phyloP scores from a whole-genome alignment of 169 alveolate genomes.

The Babesia bovis region DNA sequence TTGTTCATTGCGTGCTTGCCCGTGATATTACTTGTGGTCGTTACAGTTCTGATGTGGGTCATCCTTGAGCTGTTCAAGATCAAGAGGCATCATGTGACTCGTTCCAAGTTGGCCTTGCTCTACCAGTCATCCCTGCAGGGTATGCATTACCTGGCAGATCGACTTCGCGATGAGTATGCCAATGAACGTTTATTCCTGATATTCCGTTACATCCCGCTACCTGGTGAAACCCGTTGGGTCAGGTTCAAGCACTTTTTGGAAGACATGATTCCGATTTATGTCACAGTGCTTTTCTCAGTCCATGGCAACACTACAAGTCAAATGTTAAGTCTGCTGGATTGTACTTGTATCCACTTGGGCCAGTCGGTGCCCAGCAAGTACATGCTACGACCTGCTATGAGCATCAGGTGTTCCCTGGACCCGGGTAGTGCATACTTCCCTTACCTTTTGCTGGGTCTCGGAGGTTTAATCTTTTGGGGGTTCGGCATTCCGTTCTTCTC shows the following conservation, averaged over 20 bases:
- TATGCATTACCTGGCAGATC: constrained; percentile 24
- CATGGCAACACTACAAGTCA: constrained; percentile 76
- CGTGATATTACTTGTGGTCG: constrained; percentile 63
- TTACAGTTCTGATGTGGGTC: constrained; percentile 71
- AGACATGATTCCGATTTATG: constrained; percentile 86
- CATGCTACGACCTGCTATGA: constrained; percentile 77
- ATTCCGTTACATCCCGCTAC: constrained; percentile 80
- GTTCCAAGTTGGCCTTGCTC: constrained; percentile 42
- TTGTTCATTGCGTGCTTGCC: constrained; percentile 73
- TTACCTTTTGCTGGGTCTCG: constrained; percentile 75
- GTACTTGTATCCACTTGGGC: constrained; percentile 65
- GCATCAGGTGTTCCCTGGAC: constrained; percentile 71
- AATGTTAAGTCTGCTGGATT: constrained; percentile 80
- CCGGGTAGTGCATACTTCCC: constrained; percentile 62
- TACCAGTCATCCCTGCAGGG: constrained; percentile 57
- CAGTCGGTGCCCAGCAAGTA: constrained; percentile 69
- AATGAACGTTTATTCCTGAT: constrained; percentile 78
- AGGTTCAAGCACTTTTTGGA: constrained; percentile 74
- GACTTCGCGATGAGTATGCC: constrained; percentile 69
- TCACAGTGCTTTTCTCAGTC: constrained; percentile 80
- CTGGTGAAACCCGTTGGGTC: constrained; percentile 76
- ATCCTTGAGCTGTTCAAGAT: constrained; percentile 61
- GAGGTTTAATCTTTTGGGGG: constrained; percentile 80
- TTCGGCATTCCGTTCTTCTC: constrained; percentile 82
- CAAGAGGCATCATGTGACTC: constrained; percentile 2